Evolutionary conservation across 257 asterid species (phyloP), one percentile per base, ranked within the genome.

Genomic region (Jasminum sambac): DNA sequence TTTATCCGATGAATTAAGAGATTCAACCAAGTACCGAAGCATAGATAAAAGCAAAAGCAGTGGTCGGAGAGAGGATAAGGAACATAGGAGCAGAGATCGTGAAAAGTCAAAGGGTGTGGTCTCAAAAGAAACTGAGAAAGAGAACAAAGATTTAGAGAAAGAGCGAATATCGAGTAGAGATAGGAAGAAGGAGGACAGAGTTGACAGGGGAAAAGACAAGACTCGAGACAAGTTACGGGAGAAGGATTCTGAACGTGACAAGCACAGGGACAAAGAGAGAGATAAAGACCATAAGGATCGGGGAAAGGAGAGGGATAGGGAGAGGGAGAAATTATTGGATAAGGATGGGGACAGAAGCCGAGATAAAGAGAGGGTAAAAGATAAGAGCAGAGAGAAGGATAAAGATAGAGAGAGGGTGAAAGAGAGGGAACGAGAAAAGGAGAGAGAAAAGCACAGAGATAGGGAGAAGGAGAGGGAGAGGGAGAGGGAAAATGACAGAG

Each of bases 141-240:
- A 80, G 66, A 67, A 50, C 25, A 89, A 81, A 78, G 87, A 78
- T 64, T 68, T 73, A 39, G 90, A 82, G 71, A 85, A 81, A 72
- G 86, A 80, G 64, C 67, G 82, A 44, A 62, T 55, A 14, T 80
- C 85, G 5, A 68, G 80, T 73, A 82, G 87, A 79, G 96, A 84
- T 71, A 81, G 83, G 84, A 86, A 85, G 85, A 88, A 82, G 80
- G 98, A 84, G 64, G 95, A 92, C 63, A 88, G 78, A 62, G 89
- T 86, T 66, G 91, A 84, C 50, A 76, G 70, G 69, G 94, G 80
- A 48, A 92, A 76, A 73, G 95, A 82, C 63, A 85, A 70, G 78
- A 76, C 62, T 55, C 81, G 86, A 24, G 93, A 82, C 41, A 87
- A 76, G 76, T 73, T 52, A 13, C 62, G 86, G 39, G 97, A 84